Evolutionary conservation across 768 basidiomycete genomes (phyloP), one percentile per base, ranked within the genome.

Genomic region (Phanerodontia chrysosporium): DNA sequence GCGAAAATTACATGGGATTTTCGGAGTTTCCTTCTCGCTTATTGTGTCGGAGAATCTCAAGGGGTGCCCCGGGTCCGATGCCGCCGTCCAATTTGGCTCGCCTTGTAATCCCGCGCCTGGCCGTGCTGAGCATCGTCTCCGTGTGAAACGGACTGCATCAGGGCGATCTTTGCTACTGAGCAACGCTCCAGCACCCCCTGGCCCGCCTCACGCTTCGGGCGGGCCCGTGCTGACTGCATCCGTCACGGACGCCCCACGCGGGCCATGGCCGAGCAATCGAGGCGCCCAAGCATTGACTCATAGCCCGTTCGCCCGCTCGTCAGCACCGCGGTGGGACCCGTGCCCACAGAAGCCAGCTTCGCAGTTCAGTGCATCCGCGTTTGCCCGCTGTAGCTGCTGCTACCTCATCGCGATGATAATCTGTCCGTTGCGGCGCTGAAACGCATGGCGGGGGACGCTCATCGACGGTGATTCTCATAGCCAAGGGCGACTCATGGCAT

Each of bases 61-160:
- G 49, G n/a, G 49, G 49, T 51, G 49, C 49, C 16, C 49, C 49
- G 49, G 49, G 49, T 51, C 49, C 49, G 39, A 42, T 42, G 18
- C 10, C 25, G 5, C n/a, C 18, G n/a, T 51, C 49, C 49, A 7
- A 30, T 16, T 51, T 32, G 49, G 49, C 18, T 30, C 28, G 14
- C 30, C 49, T 51, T 51, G 49, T 51, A 30, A 30, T 28, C 18
- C 28, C 49, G 49, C 49, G 18, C 10, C 39, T 4, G 4, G 39
- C 39, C 39, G 39, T 18, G 39, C 39, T 18, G 6, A 9, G 10
- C 39, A 9, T 4, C 10, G 8, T 42, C 39, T 42, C 39, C 39
- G 39, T 42, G 18, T 42, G 39, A 42, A 10, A 18, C 39, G 39
- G 39, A 42, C n/a, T n/a, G 10, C 39, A 42, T 18, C 39, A 42